Conservation (phyloP, 306 rosid genomes). For the Sesbania bispinosa region DNA sequence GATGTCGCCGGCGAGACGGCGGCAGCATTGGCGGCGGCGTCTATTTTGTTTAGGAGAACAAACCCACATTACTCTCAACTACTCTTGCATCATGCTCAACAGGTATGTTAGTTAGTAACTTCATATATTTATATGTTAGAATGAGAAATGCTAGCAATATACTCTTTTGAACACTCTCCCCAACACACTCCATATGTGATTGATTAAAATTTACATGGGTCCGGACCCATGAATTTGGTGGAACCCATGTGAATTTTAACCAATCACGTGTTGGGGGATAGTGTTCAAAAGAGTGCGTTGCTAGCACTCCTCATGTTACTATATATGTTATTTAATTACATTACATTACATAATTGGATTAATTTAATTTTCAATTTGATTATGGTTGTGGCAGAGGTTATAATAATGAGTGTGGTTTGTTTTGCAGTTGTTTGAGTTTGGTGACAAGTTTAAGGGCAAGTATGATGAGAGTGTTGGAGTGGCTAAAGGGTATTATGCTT, state of each 20-base stretch:
- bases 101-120: constrained; percentile 42
- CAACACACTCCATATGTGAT: too few species aligned
- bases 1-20: constrained; percentile 76
- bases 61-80: constrained; percentile 76
- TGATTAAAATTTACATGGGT: too few species aligned
- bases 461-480: constrained; percentile 73
- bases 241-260: too few species aligned
- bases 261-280: too few species aligned
- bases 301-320: too few species aligned
- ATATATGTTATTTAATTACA: background rate
- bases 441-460: constrained; percentile 65
- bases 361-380: background rate
- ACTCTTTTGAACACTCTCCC: too few species aligned
- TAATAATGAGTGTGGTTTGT: background rate
- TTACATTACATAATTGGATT: background rate
- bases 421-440: constrained; percentile 78
- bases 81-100: constrained; percentile 73
- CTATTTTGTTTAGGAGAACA: constrained; percentile 64
- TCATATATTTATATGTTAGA: background rate
- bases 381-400: background rate
- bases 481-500: constrained; percentile 59
- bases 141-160: too few species aligned
- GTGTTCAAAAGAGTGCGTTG: too few species aligned
- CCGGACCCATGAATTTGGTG: too few species aligned
- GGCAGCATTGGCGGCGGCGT: constrained; percentile 72